phyloP scores from a whole-genome alignment of 106 monocot genomes.

The Dendrobium nobile region DNA sequence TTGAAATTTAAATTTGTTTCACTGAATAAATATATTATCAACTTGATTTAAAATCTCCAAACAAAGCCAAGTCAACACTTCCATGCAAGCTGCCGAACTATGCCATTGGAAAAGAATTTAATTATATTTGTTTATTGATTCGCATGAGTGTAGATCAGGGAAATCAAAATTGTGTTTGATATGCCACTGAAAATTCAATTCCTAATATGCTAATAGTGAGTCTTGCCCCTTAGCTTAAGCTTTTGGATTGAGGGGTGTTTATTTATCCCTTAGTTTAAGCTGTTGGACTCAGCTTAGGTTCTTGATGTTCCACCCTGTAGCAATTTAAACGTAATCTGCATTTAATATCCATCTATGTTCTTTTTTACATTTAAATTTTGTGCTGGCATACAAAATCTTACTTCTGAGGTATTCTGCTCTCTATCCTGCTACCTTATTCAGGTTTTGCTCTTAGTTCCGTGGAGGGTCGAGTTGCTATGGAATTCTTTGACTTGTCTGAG shows the following conservation, averaged over 20 bases:
- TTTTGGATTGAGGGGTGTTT: too few species aligned
- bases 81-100: too few species aligned
- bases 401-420: not conserved
- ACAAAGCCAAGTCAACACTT: too few species aligned
- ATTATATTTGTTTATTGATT: too few species aligned
- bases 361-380: conserved; percentile 2
- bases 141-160: too few species aligned
- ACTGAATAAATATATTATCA: too few species aligned
- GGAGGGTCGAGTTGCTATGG: conserved; percentile 92
- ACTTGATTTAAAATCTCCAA: too few species aligned
- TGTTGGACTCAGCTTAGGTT: not conserved
- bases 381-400: not conserved
- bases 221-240: not conserved
- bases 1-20: too few species aligned
- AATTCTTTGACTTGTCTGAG: conserved; percentile 87
- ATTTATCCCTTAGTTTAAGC: too few species aligned
- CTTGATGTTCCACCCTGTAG: not conserved
- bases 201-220: not conserved
- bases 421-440: conserved; percentile 25
- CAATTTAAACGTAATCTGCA: not conserved
- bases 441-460: conserved; percentile 97
- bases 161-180: too few species aligned
- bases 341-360: not conserved
- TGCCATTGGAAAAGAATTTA: too few species aligned
- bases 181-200: too few species aligned